Percentiles rank a stretch among this genome's conserved stretches.
Conservation (phyloP, 257 asterid genomes). For the Solanum infundibuliforme region DNA sequence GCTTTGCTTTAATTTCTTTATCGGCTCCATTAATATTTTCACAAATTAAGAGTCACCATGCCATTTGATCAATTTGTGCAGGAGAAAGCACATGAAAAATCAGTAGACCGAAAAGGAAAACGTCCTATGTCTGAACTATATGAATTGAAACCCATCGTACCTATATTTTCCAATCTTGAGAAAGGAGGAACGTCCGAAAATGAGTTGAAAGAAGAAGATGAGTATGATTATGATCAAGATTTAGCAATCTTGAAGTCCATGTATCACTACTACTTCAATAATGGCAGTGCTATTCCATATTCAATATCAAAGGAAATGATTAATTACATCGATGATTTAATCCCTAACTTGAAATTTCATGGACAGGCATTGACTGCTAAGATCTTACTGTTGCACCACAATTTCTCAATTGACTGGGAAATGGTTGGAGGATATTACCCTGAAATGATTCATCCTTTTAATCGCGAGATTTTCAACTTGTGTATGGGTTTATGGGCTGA, state of each 20-base stretch:
- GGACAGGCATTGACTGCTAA: background rate
- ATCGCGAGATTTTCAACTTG: background rate
- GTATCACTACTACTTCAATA: background rate
- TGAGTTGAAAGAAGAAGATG: background rate
- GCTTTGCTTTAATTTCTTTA: background rate
- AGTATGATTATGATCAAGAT: background rate
- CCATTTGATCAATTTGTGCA: background rate
- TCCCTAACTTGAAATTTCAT: background rate
- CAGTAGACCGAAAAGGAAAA: background rate
- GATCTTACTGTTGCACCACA: background rate
- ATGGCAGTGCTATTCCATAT: background rate
- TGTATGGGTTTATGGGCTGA: background rate
- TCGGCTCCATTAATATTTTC: background rate
- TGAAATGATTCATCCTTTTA: background rate
- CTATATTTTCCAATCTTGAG: background rate
- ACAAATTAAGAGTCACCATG: background rate
- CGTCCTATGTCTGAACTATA: background rate
- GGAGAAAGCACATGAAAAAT: background rate
- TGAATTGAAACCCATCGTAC: background rate
- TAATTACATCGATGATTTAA: background rate
- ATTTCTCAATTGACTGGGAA: background rate
- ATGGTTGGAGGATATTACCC: background rate
- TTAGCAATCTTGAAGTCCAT: background rate
- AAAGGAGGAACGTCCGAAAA: background rate
- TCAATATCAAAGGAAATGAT: background rate